Evolutionary conservation across 1,139 yeast genomes (phyloP).

Genomic region (Spathaspora jeffriesii): DNA sequence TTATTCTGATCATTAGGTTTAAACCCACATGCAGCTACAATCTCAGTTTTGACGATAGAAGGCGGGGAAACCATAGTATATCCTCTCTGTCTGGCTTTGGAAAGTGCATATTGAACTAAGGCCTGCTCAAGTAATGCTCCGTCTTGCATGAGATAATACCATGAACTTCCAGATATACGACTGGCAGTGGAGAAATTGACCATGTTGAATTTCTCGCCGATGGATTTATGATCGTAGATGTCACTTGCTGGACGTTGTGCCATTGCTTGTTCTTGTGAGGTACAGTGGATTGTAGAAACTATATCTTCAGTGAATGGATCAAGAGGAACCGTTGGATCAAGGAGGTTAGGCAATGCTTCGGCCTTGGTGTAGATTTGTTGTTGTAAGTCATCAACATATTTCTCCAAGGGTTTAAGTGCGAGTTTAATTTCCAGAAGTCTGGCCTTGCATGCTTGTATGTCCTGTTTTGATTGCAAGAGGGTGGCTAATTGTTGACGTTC

Average conservation of each 20-base stretch:
- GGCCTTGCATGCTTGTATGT: constrained; percentile 12
- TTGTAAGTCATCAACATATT: constrained; percentile 23
- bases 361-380: constrained; percentile 35
- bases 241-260: constrained; percentile 18
- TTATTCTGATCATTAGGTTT: constrained; percentile 89
- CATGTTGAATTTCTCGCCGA: constrained; percentile 62
- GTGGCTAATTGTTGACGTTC: constrained; percentile 30
- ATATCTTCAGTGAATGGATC: constrained; percentile 41
- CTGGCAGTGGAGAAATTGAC: constrained; percentile 76
- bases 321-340: constrained; percentile 51
- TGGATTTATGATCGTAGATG: constrained; percentile 59
- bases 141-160: constrained; percentile 84
- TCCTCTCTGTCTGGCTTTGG: constrained; percentile 65
- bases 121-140: constrained; percentile 94
- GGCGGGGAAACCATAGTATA: constrained; percentile 82
- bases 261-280: constrained; percentile 23
- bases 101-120: constrained; percentile 73
- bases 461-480: constrained; percentile 15
- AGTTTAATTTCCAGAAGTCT: constrained; percentile 36
- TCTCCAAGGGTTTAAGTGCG: constrained; percentile 34
- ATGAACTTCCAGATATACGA: constrained; percentile 78
- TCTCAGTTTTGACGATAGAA: constrained; percentile 74
- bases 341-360: constrained; percentile 67
- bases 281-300: constrained; percentile 51
- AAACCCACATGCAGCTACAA: constrained; percentile 91